phyloP scores from a whole-genome alignment of 208 protist species.

The Trichomonas gallinae region DNA sequence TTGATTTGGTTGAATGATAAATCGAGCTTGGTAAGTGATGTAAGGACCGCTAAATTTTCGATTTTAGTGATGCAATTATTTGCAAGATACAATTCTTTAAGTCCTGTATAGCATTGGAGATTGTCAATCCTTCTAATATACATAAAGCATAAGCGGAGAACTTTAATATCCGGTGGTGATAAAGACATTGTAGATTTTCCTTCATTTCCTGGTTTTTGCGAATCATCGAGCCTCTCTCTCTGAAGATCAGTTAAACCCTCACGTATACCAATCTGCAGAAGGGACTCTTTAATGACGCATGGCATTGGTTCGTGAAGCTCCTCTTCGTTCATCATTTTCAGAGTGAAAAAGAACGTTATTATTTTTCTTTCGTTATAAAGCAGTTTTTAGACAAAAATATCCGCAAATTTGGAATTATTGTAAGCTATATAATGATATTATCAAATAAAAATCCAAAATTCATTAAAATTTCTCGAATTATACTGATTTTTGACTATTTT shows the following conservation, averaged over 20 bases:
- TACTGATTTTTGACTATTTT: too few species aligned
- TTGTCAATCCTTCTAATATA: background rate
- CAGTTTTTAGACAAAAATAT: too few species aligned
- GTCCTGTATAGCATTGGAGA: background rate
- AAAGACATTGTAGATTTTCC: background rate
- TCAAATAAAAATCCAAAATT: too few species aligned
- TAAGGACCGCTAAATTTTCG: background rate
- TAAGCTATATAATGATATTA: too few species aligned
- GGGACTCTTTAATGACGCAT: background rate
- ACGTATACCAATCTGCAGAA: background rate
- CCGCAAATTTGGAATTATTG: too few species aligned
- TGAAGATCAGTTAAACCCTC: background rate
- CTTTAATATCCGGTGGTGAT: background rate
- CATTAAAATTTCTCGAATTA: too few species aligned
- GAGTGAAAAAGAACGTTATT: background rate
- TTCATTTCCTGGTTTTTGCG: background rate
- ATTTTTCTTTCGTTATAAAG: background rate
- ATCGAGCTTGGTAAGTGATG: background rate
- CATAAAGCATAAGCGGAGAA: background rate
- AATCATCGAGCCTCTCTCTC: background rate
- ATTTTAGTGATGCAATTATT: slow-evolving; percentile 13
- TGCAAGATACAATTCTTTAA: background rate
- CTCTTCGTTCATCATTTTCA: background rate
- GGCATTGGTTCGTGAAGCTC: background rate
- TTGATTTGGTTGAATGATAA: background rate